Conservation (phyloP, 305 asterid genomes). For the Fraxinus velutina region DNA sequence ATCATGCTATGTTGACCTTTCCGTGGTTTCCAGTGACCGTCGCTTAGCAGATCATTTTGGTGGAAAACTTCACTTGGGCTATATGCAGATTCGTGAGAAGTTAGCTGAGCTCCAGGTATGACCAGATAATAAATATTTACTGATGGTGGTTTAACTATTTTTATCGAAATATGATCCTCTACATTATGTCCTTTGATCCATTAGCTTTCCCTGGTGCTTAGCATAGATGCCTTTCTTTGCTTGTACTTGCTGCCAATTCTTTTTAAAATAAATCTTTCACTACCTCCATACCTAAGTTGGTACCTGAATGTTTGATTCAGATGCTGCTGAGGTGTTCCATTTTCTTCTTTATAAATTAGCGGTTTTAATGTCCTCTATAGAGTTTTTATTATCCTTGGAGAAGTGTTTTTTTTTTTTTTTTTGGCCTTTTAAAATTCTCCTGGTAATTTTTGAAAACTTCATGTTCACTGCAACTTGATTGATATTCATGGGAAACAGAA, state of each 20-base stretch:
- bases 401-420: conserved; percentile 24
- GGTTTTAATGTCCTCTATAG: conserved; percentile 51
- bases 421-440: conserved; percentile 17
- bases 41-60: conserved; percentile 95
- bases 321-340: conserved; percentile 62
- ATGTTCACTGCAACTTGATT: conserved; percentile 21
- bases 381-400: conserved; percentile 57
- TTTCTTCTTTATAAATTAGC: conserved; percentile 59
- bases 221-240: conserved; percentile 9
- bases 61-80: conserved; percentile 87
- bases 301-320: conserved; percentile 52
- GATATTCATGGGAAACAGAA: conserved; percentile 25
- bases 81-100: conserved; percentile 86
- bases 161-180: not conserved
- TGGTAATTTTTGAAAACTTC: conserved; percentile 26
- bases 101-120: conserved; percentile 80
- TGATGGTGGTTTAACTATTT: not conserved
- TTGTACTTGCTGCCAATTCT: conserved; percentile 18
- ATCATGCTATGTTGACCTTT: conserved; percentile 20
- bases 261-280: conserved; percentile 10
- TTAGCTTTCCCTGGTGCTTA: conserved; percentile 1
- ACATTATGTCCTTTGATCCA: conserved; percentile 2
- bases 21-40: conserved; percentile 68
- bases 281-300: conserved; percentile 35
- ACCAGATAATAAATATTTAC: conserved; percentile 7